Conservation (phyloP, 116 monocot genomes). For the Zostera marina region DNA sequence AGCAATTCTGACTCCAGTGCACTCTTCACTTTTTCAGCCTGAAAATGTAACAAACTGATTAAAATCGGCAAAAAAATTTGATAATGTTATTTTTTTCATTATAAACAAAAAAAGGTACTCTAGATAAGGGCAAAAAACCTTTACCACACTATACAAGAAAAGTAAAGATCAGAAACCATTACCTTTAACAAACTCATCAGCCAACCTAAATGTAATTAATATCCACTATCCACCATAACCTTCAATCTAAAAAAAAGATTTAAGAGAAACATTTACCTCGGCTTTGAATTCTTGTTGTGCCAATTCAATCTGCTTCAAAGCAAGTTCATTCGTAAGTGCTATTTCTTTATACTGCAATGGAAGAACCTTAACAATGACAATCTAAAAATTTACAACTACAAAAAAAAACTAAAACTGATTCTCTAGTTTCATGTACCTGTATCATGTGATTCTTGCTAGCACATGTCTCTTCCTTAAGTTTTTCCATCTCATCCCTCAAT, state of each 20-base stretch:
- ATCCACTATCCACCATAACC: too few relatives aligned
- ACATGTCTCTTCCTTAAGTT: conserved; percentile 69
- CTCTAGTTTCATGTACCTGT: conserved; percentile 27
- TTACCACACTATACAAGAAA: too few relatives aligned
- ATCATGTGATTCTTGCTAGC: conserved; percentile 72
- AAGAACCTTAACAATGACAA: neutral
- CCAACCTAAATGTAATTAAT: too few relatives aligned
- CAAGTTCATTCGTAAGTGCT: conserved; percentile 67
- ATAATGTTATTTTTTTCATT: too few relatives aligned
- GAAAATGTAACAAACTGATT: neutral
- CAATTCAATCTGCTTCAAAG: conserved; percentile 80
- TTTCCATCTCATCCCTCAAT: conserved; percentile 60
- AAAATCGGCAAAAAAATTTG: too few relatives aligned
- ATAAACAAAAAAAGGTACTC: too few relatives aligned
- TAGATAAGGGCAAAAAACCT: too few relatives aligned
- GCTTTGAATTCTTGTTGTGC: conserved; percentile 57
- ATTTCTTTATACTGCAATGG: conserved; percentile 81
- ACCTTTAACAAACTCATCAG: neutral
- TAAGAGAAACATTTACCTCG: conserved; percentile 30
- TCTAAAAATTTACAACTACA: neutral
- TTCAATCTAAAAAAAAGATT: too few relatives aligned
- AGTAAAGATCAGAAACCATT: neutral
- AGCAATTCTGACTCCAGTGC: conserved; percentile 52
- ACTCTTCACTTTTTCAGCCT: conserved; percentile 48
- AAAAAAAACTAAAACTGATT: neutral